Conservation (phyloP, 192 early-diverging fungal species). For the Entophlyctis luteolus region DNA sequence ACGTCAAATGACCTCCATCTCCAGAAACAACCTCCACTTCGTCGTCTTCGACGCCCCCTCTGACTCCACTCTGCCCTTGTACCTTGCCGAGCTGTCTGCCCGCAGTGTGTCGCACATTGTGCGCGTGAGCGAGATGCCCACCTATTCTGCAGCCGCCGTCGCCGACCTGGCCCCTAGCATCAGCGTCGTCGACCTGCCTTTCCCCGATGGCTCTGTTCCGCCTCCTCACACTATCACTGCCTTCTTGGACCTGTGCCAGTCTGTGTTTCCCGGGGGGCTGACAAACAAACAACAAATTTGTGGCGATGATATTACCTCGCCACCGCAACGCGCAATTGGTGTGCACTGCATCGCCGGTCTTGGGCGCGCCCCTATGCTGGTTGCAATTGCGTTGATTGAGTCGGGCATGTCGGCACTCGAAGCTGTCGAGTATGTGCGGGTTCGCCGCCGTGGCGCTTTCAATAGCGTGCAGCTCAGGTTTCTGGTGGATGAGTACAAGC, state of each 20-base stretch:
- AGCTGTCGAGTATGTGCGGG: slow-evolving; percentile 67
- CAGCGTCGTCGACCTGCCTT: slow-evolving; percentile 45
- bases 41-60: slow-evolving; percentile 77
- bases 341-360: slow-evolving; percentile 79
- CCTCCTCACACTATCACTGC: slow-evolving; percentile 55
- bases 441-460: slow-evolving; percentile 66
- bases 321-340: too few relatives aligned
- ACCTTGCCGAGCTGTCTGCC: slow-evolving; percentile 66
- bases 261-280: slow-evolving; percentile 43
- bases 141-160: slow-evolving; percentile 60
- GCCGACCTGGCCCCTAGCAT: slow-evolving; percentile 54
- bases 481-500: slow-evolving; percentile 48
- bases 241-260: slow-evolving; percentile 65
- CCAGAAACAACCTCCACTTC: slow-evolving; percentile 68
- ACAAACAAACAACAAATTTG: too few relatives aligned
- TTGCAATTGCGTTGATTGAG: slow-evolving; percentile 72
- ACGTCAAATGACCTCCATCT: slow-evolving; percentile 35
- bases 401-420: slow-evolving; percentile 68
- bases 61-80: slow-evolving; percentile 64
- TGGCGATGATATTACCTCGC: too few relatives aligned
- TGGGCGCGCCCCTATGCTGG: slow-evolving; percentile 63
- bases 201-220: slow-evolving; percentile 44
- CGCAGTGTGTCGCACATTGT: slow-evolving; percentile 72
- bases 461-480: slow-evolving; percentile 64
- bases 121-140: slow-evolving; percentile 80